Evolutionary conservation across 2,329 filamentous ascomycete genomes (phyloP), one percentile per base, ranked within the genome.

Genomic region (Fusarium sp.): DNA sequence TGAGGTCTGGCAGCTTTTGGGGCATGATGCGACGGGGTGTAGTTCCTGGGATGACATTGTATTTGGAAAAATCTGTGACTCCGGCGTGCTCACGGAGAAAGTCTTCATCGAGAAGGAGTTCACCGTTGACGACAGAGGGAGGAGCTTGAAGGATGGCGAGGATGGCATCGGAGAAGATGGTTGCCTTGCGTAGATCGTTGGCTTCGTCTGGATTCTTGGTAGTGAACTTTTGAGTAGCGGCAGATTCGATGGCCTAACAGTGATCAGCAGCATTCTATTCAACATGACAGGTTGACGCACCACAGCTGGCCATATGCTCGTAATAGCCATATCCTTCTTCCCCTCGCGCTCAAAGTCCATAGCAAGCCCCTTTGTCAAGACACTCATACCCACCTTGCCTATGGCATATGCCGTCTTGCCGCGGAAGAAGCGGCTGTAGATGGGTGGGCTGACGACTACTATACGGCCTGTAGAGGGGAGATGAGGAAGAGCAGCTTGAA

Each of bases 401-500:
- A 91, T 87, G 3, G 94, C 93, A 83, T 97, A 97, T 16, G 93
- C 93, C 2, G 94, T 93, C 87, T 97, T 97, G 13, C 94, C 94
- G 24, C 93, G 85, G 81, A 96, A 95, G 82, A 97, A 97, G 34
- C 94, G 88, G 72, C 90, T 93, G 82, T 97, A 97, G 66, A 97
- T 95, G 2, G 94, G 94, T 27, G 94, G 94, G 78, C 91, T 93
- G 64, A 97, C 92, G 64, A 96, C 93, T 54, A 97, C 85, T 70
- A 97, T 89, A 29, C 94, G 84, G 0, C 91, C 93, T 29, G 84
- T 86, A 18, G 71, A 83, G 77, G 84, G 69, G 69, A 96, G 91
- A 69, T 92, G 86, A 3, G 94, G 93, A 22, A 96, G 85, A 3
- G 87, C 83, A 6, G 91, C 91, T 77, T 95, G 92, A 7, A 96